Evolutionary conservation across 208 protist species (phyloP).

Genomic region (Eutreptiella sp.): DNA sequence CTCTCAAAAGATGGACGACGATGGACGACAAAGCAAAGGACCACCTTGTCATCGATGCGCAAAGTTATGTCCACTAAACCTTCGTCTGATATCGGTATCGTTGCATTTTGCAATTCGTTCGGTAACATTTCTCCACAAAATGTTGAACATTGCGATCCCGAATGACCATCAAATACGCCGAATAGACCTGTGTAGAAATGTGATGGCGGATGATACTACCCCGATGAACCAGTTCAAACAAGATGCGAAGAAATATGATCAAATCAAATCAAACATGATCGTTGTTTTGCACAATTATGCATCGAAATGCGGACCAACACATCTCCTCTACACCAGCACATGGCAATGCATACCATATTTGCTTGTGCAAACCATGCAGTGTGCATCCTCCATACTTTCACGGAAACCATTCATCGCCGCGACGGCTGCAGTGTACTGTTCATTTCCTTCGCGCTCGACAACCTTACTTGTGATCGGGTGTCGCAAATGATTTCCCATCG

Average conservation of each 20-base stretch:
- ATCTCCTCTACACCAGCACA: too few species aligned
- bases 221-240: too few species aligned
- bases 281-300: too few species aligned
- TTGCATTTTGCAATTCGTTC: too few species aligned
- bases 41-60: slow-evolving; percentile 66
- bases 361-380: slow-evolving; percentile 65
- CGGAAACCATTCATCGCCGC: slow-evolving; percentile 79
- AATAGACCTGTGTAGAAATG: slow-evolving; percentile 73
- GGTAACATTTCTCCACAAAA: slow-evolving; percentile 67
- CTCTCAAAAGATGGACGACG: too few species aligned
- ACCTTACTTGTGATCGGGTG: slow-evolving; percentile 76
- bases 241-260: too few species aligned
- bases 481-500: too few species aligned
- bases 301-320: too few species aligned
- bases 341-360: too few species aligned
- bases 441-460: slow-evolving; percentile 69
- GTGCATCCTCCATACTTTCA: slow-evolving; percentile 80
- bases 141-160: slow-evolving; percentile 67
- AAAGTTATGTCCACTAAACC: slow-evolving; percentile 68
- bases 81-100: slow-evolving; percentile 66
- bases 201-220: too few species aligned
- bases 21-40: too few species aligned
- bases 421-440: slow-evolving; percentile 72
- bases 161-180: slow-evolving; percentile 77
- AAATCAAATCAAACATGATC: too few species aligned